Base-by-base conservation (phyloP, 495 filamentous ascomycete species). In the Aspergillus diversus region DNA sequence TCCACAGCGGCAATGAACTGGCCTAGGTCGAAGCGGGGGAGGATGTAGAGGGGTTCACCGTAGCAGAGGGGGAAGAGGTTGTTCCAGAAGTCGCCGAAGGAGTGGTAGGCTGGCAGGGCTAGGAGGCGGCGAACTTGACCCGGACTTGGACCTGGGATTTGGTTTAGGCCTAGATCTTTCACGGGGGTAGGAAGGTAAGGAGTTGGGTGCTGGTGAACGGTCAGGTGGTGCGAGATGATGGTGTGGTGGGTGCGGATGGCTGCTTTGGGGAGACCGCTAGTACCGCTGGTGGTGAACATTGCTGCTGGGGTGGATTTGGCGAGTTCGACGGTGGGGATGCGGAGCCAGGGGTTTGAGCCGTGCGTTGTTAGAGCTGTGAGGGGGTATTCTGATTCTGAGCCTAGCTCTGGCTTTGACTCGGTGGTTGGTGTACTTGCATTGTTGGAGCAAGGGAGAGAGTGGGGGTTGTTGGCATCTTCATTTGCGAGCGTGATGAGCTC, bases 51-150 rank as follows among this genome's bases (percentile, higher is more conserved):
- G 15, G 76, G 71, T 39, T 80, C 68, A 5, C 85, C 83, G 46
- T 80, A 76, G 31, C 82, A 80, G 13, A 88, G 69, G 4, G 84
- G 73, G 60, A 74, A 78, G 33, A 81, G 66, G 61, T 82, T 81
- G n/a, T 77, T 72, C 69, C 78, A 76, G 6, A 85, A 75, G 1
- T 81, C 79, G 8, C 79, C 77, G 51, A 82, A 83, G 21, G 83
- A 73, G 74, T 89, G 88, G 65, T 88, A 90, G 68, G 87, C 78
- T 3, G 88, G 88, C 0, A 88, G 73, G 11, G 80, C 81, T 56
- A 88, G 72, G 13, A 85, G 66, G 5, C 81, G 75, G 37, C 69
- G 74, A 27, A 80, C 79, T 50, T 76, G 21, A 2, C 21, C 2
- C 2, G 21, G 21, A 27, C 21, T 27, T 27, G n/a, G n/a, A n/a